phyloP scores from a whole-genome alignment of 2,329 filamentous ascomycete genomes.

The Orbilia oligospora region DNA sequence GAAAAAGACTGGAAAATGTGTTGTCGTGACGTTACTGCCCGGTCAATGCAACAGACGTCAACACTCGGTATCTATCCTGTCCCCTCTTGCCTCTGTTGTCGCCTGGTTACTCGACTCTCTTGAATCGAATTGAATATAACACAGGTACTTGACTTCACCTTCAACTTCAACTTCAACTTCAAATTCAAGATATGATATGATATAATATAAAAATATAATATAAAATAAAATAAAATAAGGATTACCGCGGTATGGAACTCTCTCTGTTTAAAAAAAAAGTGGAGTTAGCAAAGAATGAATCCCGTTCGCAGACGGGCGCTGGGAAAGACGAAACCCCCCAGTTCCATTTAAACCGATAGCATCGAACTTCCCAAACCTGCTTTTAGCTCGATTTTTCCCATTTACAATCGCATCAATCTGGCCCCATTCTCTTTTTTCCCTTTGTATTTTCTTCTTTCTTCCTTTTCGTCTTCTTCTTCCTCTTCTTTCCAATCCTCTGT shows the following conservation, averaged over 20 bases:
- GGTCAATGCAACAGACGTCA: slow-evolving; percentile 19
- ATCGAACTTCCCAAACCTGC: slow-evolving; percentile 47
- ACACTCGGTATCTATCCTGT: neutral
- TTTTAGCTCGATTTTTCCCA: slow-evolving; percentile 16
- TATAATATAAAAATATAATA: no score
- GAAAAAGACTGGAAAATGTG: no score
- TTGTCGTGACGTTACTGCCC: slow-evolving; percentile 45
- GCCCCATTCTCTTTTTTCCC: neutral
- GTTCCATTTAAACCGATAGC: slow-evolving; percentile 54
- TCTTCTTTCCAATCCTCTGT: no score
- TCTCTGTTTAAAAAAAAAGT: no score
- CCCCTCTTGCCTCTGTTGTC: neutral
- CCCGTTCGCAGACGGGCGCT: slow-evolving; percentile 40
- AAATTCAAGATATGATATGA: no score
- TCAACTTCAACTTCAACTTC: no score
- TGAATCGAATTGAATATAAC: no score
- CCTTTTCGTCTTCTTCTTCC: neutral
- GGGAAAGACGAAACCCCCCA: neutral
- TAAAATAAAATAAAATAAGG: no score
- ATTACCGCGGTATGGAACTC: no score
- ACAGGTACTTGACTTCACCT: no score
- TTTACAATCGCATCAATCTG: slow-evolving; percentile 16
- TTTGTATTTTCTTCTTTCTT: neutral
- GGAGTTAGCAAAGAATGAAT: slow-evolving; percentile 5
- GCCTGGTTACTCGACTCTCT: no score